Base-by-base conservation (phyloP, 2,329 filamentous ascomycete species). In the Bipolaris victoriae region DNA sequence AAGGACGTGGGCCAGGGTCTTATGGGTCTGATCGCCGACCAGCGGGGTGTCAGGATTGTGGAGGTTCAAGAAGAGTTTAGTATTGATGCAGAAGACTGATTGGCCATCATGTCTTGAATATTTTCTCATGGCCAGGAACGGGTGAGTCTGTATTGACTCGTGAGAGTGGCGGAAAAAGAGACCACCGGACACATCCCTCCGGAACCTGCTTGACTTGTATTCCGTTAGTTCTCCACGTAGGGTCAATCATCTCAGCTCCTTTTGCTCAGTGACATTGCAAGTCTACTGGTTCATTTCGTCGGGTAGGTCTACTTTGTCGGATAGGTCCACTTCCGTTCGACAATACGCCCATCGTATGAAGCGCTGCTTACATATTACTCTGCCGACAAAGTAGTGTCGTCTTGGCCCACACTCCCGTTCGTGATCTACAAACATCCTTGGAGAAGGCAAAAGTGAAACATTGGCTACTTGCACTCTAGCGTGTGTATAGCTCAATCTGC, bases 21-120 rank as follows among this genome's bases (percentile, higher is more conserved):
- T 29, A 82, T 90, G 76, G 87, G 86, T 0, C 74, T 90, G 65
- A 85, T 90, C 70, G 88, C 88, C 3, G 88, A 91, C 57, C 80
- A 83, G 59, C 77, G 86, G 40, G 86, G 86, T 7, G 80, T 85
- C 43, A 78, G 84, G 54, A 80, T 86, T 51, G 70, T 76, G 49
- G 76, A 79, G 31, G 75, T 84, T 11, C 80, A 81, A 69, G 78
- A 79, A 54, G 80, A 82, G 57, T 82, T 80, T 66, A 80, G 76
- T 39, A 71, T 83, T 41, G 76, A 70, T 10, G 66, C 72, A 18
- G 75, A 77, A 48, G 80, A 82, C 60, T 82, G 71, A 55, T 44
- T 7, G n/a, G 18, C 40, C 13, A 16, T 15, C 6, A 43, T n/a
- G 6, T 29, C 36, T 37, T 7, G 44, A 26, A 46, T 13, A 7